A percentile compares a stretch with the other conserved stretches of the same genome.
Evolutionary conservation across 495 filamentous ascomycete species (phyloP).

Genomic region (Penicillium canescens): DNA sequence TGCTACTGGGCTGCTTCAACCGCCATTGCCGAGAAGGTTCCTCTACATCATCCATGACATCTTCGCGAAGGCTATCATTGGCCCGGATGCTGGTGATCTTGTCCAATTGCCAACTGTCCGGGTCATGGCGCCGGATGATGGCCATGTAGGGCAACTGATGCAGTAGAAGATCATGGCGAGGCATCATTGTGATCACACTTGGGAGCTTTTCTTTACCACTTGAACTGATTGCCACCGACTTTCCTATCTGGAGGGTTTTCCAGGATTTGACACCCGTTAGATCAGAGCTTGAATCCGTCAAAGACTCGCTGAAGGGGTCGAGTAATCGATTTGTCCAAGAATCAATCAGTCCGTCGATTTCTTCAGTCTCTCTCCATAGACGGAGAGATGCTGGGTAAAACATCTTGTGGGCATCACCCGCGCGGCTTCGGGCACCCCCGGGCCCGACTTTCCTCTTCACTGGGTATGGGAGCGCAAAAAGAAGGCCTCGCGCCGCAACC

Average conservation of each 20-base stretch:
- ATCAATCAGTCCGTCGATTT: constrained; percentile 70
- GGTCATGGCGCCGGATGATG: constrained; percentile 46
- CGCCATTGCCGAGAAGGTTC: constrained; percentile 18
- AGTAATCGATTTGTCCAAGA: constrained; percentile 55
- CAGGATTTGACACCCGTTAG: constrained; percentile 34
- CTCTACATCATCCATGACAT: constrained; percentile 47
- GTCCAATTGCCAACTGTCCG: constrained; percentile 55
- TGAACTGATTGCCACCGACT: constrained; percentile 7
- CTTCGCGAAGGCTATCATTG: constrained; percentile 27
- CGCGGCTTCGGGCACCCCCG: constrained; percentile 19
- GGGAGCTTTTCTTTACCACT: constrained; percentile 35
- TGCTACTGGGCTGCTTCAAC: constrained; percentile 3
- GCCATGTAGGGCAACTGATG: constrained; percentile 85
- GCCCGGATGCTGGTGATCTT: constrained; percentile 64
- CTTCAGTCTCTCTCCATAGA: constrained; percentile 75
- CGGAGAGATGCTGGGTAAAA: constrained; percentile 80
- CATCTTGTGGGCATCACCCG: constrained; percentile 72
- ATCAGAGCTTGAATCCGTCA: constrained; percentile 32
- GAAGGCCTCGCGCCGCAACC: constrained; percentile 75
- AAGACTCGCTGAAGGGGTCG: constrained; percentile 17
- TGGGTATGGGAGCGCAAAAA: constrained; percentile 80
- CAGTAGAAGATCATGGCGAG: constrained; percentile 72
- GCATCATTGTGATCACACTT: constrained; percentile 55
- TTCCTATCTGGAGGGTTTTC: constrained; percentile 28
- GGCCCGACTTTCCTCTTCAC: constrained; percentile 64